phyloP scores from a whole-genome alignment of 1,139 yeast species.

The Yarrowia galli region DNA sequence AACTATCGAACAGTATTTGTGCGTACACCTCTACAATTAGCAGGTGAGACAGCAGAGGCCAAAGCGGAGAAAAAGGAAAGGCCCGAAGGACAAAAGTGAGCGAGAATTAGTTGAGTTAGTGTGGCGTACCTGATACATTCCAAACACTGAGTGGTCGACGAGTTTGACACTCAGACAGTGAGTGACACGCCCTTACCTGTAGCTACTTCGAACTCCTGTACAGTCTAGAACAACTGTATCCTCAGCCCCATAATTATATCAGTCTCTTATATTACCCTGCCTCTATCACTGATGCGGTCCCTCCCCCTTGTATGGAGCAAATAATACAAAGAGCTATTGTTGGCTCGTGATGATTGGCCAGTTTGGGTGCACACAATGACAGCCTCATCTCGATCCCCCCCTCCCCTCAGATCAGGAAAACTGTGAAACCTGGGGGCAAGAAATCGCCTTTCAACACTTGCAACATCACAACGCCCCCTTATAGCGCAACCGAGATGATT shows the following conservation, averaged over 20 bases:
- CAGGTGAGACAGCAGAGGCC: constrained; percentile 3
- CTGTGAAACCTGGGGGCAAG: too few relatives aligned
- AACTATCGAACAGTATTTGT: background rate
- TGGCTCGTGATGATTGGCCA: constrained; percentile 10
- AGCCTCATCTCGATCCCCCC: too few relatives aligned
- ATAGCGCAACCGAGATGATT: background rate
- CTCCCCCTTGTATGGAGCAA: constrained; percentile 28
- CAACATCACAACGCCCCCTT: too few relatives aligned
- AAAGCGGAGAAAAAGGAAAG: background rate
- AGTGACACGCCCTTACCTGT: too few relatives aligned
- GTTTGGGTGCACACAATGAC: too few relatives aligned
- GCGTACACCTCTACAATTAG: background rate
- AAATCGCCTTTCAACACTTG: background rate
- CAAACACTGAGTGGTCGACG: too few relatives aligned
- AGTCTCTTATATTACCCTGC: background rate
- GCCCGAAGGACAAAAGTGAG: background rate
- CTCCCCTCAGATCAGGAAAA: too few relatives aligned
- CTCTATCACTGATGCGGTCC: background rate
- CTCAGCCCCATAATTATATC: too few relatives aligned
- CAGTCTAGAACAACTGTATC: too few relatives aligned
- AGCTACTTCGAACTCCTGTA: too few relatives aligned
- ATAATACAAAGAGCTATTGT: constrained; percentile 28
- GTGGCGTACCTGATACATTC: background rate
- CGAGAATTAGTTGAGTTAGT: background rate
- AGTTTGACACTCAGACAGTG: too few relatives aligned